Percentiles rank a stretch among this genome's conserved stretches.
Evolutionary conservation across 2,329 filamentous ascomycete species (phyloP).

Genomic region (Aschersonia sp.): DNA sequence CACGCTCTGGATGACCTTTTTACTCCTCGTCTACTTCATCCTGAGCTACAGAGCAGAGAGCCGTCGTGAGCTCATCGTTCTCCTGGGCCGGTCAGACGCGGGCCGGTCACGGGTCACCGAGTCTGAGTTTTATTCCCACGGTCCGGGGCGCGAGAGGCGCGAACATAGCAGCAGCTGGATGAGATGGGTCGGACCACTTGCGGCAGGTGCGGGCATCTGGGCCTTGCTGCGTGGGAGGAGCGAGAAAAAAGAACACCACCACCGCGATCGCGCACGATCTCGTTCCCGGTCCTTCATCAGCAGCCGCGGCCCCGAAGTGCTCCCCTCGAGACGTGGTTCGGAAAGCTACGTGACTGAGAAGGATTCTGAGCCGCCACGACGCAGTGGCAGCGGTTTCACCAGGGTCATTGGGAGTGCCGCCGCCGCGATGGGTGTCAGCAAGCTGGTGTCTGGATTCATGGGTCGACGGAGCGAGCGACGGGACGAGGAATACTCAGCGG

Average conservation of each 20-base stretch:
- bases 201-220: conserved; percentile 34
- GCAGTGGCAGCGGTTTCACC: conserved; percentile 38
- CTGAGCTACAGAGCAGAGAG: conserved; percentile 55
- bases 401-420: conserved; percentile 45
- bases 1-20: conserved; percentile 58
- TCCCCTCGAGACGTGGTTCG: conserved; percentile 37
- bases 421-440: conserved; percentile 47
- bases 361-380: conserved; percentile 32
- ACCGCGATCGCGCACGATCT: conserved; percentile 25
- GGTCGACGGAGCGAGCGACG: conserved; percentile 33
- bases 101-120: conserved; percentile 23
- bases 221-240: conserved; percentile 31
- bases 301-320: conserved; percentile 30
- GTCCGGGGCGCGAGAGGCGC: conserved; percentile 10
- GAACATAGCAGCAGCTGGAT: conserved; percentile 14
- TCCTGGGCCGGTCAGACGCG: conserved; percentile 37
- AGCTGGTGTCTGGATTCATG: conserved; percentile 43
- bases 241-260: conserved; percentile 23
- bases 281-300: conserved; percentile 19
- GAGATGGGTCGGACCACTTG: conserved; percentile 37
- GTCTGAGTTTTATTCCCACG: conserved; percentile 24
- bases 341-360: conserved; percentile 54
- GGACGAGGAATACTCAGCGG: conserved; percentile 49
- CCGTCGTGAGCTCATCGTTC: conserved; percentile 35
- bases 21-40: conserved; percentile 66